Percentiles rank a stretch among this genome's conserved stretches.
Conservation (phyloP, 2,329 filamentous ascomycete species). For the Epichloe uncinata region DNA sequence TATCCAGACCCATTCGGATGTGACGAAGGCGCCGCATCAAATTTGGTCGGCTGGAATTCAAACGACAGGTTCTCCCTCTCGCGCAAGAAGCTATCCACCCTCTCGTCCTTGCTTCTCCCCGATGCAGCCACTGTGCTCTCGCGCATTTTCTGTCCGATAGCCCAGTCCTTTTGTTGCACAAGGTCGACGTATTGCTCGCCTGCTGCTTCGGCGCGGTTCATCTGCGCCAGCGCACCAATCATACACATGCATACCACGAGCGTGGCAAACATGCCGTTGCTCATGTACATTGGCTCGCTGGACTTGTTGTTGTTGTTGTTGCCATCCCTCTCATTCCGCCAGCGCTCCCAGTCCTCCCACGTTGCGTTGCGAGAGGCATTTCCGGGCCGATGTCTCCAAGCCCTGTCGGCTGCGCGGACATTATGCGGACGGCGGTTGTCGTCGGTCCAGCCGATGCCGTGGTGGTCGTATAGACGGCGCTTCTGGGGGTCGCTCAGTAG, state of each 20-base stretch:
- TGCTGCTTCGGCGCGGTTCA: slow-evolving; percentile 51
- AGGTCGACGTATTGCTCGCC: slow-evolving; percentile 51
- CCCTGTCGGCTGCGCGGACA: slow-evolving; percentile 27
- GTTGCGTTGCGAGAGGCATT: slow-evolving; percentile 62
- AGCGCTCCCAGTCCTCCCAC: slow-evolving; percentile 95
- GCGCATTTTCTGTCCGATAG: slow-evolving; percentile 47
- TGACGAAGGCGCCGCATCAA: slow-evolving; percentile 11
- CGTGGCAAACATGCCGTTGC: slow-evolving; percentile 60
- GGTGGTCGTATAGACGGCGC: slow-evolving; percentile 68
- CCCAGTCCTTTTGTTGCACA: slow-evolving; percentile 50
- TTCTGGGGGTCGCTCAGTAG: slow-evolving; percentile 73
- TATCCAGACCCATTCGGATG: slow-evolving; percentile 4
- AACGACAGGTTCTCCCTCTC: slow-evolving; percentile 44
- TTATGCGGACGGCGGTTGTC: slow-evolving; percentile 39
- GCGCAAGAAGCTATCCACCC: slow-evolving; percentile 66
- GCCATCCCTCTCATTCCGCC: slow-evolving; percentile 45
- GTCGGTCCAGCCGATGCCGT: slow-evolving; percentile 66
- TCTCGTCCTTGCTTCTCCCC: slow-evolving; percentile 43
- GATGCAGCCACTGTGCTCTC: slow-evolving; percentile 39
- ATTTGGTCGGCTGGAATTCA: slow-evolving; percentile 19
- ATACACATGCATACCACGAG: slow-evolving; percentile 58
- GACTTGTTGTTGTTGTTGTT: slow-evolving; percentile 22
- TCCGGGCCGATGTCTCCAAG: slow-evolving; percentile 35
- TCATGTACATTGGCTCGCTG: slow-evolving; percentile 49
- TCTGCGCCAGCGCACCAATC: slow-evolving; percentile 59